Percentiles rank a stretch among this genome's conserved stretches.
These are phyloP conservation scores for Leptographium galeiforme DNA, from an alignment of 2,329 filamentous ascomycete genomes.

Conservation along the genomic window DNA sequence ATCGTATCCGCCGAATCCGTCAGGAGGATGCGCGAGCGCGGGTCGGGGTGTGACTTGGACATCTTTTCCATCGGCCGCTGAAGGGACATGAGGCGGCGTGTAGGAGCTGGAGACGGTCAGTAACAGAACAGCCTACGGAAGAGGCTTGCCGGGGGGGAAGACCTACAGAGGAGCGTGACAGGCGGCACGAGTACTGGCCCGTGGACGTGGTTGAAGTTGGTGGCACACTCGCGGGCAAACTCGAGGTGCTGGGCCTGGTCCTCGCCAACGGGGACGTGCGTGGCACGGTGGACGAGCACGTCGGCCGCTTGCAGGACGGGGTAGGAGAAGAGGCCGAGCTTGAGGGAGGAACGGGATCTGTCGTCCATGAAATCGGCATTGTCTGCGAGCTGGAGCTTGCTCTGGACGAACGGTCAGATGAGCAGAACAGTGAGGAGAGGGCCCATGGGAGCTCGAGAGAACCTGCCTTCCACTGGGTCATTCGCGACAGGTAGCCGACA, in stretches of 20 bases:
- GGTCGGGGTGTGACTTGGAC: constrained; percentile 74
- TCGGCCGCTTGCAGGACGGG: constrained; percentile 93
- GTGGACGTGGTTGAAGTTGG: constrained; percentile 72
- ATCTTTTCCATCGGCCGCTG: constrained; percentile 70
- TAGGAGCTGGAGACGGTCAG: constrained; percentile 42
- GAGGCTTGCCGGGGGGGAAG: not conserved
- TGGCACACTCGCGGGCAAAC: constrained; percentile 74
- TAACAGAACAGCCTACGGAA: not conserved
- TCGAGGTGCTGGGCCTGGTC: constrained; percentile 92
- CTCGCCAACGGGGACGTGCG: constrained; percentile 92
- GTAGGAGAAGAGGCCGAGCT: constrained; percentile 88
- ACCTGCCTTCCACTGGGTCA: constrained; percentile 92
- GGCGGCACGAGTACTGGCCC: constrained; percentile 48
- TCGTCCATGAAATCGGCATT: constrained; percentile 44
- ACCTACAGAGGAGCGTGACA: constrained; percentile 52
- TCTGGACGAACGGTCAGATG: constrained; percentile 29
- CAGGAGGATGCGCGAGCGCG: constrained; percentile 67
- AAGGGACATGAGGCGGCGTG: constrained; percentile 82
- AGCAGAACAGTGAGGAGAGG: not conserved
- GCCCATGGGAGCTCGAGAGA: not conserved
- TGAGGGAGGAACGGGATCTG: constrained; percentile 47
- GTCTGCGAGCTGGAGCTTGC: constrained; percentile 55
- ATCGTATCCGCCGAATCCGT: constrained; percentile 58
- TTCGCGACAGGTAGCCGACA: constrained; percentile 87
- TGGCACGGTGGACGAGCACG: constrained; percentile 77